Percentiles rank a stretch among this genome's conserved stretches.
phyloP scores from a whole-genome alignment of 208 protist species.

The Herpetomonas tarakana region DNA sequence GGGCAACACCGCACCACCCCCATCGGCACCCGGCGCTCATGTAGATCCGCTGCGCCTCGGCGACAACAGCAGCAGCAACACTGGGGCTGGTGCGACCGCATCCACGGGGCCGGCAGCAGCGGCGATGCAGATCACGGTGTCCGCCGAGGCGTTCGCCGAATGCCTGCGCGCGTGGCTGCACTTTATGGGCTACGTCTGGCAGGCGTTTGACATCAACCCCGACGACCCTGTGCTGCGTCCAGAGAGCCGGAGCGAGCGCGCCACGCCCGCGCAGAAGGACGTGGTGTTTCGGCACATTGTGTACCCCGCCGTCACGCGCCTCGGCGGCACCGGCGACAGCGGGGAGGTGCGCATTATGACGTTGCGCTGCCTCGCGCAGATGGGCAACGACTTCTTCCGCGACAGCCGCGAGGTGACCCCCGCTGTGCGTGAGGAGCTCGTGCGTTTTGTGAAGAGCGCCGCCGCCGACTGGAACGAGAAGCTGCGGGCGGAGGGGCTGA shows the following conservation, averaged over 20 bases:
- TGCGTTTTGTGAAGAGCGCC: constrained; percentile 29
- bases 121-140: constrained; percentile 1
- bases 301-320: constrained; percentile 32
- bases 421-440: constrained; percentile 23
- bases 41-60: no score
- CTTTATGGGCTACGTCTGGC: constrained; percentile 84
- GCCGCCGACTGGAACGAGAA: constrained; percentile 26
- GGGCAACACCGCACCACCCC: neutral
- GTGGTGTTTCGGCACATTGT: constrained; percentile 40
- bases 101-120: no score
- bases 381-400: constrained; percentile 53
- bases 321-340: constrained; percentile 6
- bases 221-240: constrained; percentile 52
- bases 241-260: constrained; percentile 25
- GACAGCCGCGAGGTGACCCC: constrained; percentile 12
- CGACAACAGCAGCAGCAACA: no score
- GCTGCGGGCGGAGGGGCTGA: constrained; percentile 71
- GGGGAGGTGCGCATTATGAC: constrained; percentile 39
- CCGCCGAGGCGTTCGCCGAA: constrained; percentile 42
- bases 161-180: constrained; percentile 76
- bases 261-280: constrained; percentile 44
- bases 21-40: neutral
- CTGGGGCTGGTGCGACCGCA: neutral
- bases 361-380: constrained; percentile 76
- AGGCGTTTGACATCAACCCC: constrained; percentile 74